Evolutionary conservation across 2,329 filamentous ascomycete genomes (phyloP).

Genomic region (Rutstroemia sp.): DNA sequence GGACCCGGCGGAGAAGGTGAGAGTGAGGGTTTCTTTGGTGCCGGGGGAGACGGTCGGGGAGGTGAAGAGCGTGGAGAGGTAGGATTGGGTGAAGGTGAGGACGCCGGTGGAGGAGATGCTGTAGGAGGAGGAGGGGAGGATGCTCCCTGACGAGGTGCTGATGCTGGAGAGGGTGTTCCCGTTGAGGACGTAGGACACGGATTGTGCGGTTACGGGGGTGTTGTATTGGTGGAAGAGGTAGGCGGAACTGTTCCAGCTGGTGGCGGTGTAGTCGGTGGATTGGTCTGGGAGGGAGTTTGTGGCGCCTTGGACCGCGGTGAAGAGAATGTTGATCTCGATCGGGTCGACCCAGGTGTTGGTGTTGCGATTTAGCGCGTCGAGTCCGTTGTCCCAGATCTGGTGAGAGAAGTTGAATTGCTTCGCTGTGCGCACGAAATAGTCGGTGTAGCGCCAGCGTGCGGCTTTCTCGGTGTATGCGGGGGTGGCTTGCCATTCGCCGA

Average conservation of each 20-base stretch:
- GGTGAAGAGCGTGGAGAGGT: conserved; percentile 39
- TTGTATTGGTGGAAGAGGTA: conserved; percentile 48
- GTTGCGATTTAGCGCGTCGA: conserved; percentile 45
- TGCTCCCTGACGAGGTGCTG: conserved; percentile 30
- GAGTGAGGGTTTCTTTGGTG: conserved; percentile 41
- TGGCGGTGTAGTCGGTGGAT: conserved; percentile 40
- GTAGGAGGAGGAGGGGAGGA: conserved; percentile 40
- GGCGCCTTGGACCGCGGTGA: conserved; percentile 36
- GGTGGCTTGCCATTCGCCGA: conserved; percentile 51
- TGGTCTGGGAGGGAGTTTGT: conserved; percentile 45
- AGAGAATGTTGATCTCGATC: conserved; percentile 40
- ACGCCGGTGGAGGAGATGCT: conserved; percentile 34
- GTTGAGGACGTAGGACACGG: conserved; percentile 44
- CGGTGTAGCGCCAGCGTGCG: conserved; percentile 51
- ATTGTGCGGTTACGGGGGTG: conserved; percentile 34
- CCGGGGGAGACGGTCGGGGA: conserved; percentile 34
- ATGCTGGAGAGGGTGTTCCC: conserved; percentile 43
- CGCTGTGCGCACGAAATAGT: conserved; percentile 43
- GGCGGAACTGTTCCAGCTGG: conserved; percentile 42
- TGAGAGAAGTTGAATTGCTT: conserved; percentile 42
- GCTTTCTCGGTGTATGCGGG: conserved; percentile 44
- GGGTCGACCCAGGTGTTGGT: conserved; percentile 44
- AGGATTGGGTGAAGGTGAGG: conserved; percentile 41
- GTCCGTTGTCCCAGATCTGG: conserved; percentile 53
- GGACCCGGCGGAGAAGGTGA: conserved; percentile 45